Evolutionary conservation across 2,329 filamentous ascomycete genomes (phyloP).

Genomic region (Alternaria sp.): DNA sequence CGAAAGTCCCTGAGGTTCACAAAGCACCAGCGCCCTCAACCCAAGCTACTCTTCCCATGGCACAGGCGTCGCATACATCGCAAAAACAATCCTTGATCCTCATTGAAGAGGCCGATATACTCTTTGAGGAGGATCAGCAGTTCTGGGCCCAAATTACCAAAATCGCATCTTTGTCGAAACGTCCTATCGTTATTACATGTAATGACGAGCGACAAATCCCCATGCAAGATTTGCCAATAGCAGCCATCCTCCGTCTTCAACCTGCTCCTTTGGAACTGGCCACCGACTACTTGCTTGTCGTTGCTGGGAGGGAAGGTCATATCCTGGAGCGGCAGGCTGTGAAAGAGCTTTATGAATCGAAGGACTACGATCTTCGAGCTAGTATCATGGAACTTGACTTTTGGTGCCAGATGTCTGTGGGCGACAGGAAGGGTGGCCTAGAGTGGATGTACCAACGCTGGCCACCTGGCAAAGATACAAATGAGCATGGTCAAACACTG

Average conservation of each 20-base stretch:
- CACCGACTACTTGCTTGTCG: slow-evolving; percentile 79
- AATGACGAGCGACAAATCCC: slow-evolving; percentile 89
- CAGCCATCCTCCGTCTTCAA: slow-evolving; percentile 82
- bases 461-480: slow-evolving; percentile 74
- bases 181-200: slow-evolving; percentile 94
- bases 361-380: slow-evolving; percentile 77
- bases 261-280: slow-evolving; percentile 72
- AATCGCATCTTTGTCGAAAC: slow-evolving; percentile 83
- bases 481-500: slow-evolving; percentile 71
- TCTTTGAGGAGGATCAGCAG: slow-evolving; percentile 94
- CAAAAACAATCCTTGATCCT: slow-evolving; percentile 96
- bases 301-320: slow-evolving; percentile 91
- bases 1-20: slow-evolving; percentile 20
- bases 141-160: slow-evolving; percentile 87
- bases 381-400: slow-evolving; percentile 86
- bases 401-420: slow-evolving; percentile 96
- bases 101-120: slow-evolving; percentile 89
- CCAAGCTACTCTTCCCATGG: slow-evolving; percentile 33
- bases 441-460: slow-evolving; percentile 88
- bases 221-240: slow-evolving; percentile 74
- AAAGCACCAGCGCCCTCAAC: slow-evolving; percentile 23
- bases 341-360: slow-evolving; percentile 72
- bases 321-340: slow-evolving; percentile 73
- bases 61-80: slow-evolving; percentile 44
- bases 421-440: slow-evolving; percentile 84